Evolutionary conservation across 306 rosid species (phyloP), one percentile per base, ranked within the genome.

Genomic region (Vigna reflexopilosa): DNA sequence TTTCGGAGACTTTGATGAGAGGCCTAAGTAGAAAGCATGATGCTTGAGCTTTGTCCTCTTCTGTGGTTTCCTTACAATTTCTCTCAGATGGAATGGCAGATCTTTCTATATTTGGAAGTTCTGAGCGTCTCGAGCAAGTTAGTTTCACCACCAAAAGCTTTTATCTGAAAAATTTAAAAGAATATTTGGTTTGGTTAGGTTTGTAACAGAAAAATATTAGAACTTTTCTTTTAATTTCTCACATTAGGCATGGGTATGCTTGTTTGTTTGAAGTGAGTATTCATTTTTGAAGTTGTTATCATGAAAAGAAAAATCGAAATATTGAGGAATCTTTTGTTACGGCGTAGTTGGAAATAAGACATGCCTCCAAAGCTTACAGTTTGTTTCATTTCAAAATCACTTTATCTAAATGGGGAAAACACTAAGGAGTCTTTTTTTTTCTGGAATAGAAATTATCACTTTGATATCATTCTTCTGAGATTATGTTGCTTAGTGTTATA

Each of bases 41-140:
- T 81, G 90, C 90, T 86, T 81, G 89, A 87, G 86, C 88, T 90
- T 83, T 74, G 80, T 88, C 77, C 79, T 85, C 83, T 73, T 78
- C 69, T 64, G 78, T 74, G 85, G 87, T 78, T 83, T 87, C 81
- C 88, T 86, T 77, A 51, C 84, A 72, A 49, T 67, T 68, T 81
- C 55, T 88, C 73, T 91, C 96, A 90, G 94, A 94, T 94, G 98
- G 98, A 92, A 94, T 94, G 98, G 97, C 98, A 87, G 92, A 94
- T 94, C 98, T 57, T 77, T 84, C 69, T 85, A 81, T 80, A 75
- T 72, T 44, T 87, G 91, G 89, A 58, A 88, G 85, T 80, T 54
- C 34, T 75, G 98, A 88, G 64, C 93, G 96, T 69, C 91, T 84
- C 68, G 97, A 92, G 73, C 96, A 90, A 79, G 98, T 92, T 50